Base-by-base conservation (phyloP, 345 rosid species). In the Erysimum cheiranthoides region DNA sequence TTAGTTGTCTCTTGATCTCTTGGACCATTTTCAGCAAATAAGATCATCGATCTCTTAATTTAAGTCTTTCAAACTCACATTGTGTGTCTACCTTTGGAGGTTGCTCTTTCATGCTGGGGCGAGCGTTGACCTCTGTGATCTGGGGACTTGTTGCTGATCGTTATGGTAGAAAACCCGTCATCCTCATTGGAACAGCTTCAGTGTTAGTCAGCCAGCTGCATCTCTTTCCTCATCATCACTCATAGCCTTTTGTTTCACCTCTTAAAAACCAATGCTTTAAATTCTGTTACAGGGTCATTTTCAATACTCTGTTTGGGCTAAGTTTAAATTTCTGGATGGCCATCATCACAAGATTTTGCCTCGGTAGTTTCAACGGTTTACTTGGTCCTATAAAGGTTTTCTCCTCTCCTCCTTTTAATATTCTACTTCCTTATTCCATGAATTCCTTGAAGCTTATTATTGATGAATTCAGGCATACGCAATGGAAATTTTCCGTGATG, bases 311-410 rank as follows among this genome's bases (percentile, higher is more conserved):
- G 10, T 92, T 90, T 76, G 99, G 99, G 51, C 86, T 95, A 47
- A 90, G 99, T 75, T 47, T 84, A 50, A 95, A 89, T 51, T 90
- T 92, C 75, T 90, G 93, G 97, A 95, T 95, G 99, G 99, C 99
- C 10, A 49, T 95, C 21, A n/a, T 60, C 45, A 85, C 88, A 52
- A 86, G 99, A 85, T 90, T 92, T 85, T 91, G 92, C 66, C 86
- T 92, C 10, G 99, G 99, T 73, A 81, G 96, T 80, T 73, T 95
- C 79, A 92, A 90, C 73, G 97, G 96, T 46, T 88, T 89, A 60
- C 93, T 95, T 60, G 99, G 97, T 82, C 92, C 97, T 25, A 84
- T 90, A 58, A 92, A 85, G 99, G 99, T 94, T 54, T 51, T 47
- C 7, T 57, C 36, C 1, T 27, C 4, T 51, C 54, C 58, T 18